phyloP scores from a whole-genome alignment of 1,284 basidiomycete genomes.

The Rhizoctonia solani region DNA sequence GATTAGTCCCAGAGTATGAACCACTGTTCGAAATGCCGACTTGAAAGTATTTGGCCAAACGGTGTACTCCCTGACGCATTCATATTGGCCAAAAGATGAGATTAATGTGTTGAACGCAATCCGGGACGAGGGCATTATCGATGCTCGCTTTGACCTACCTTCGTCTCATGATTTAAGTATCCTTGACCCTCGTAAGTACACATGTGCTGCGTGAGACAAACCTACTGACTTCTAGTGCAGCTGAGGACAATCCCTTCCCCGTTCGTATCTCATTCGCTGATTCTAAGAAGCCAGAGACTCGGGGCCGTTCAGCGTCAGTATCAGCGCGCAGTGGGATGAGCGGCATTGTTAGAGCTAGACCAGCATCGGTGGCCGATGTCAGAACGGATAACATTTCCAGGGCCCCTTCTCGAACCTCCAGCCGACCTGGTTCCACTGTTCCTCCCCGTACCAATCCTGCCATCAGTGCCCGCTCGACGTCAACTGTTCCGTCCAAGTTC shows the following conservation, averaged over 20 bases:
- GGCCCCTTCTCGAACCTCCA: slow-evolving; percentile 2
- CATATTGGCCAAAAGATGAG: slow-evolving; percentile 30
- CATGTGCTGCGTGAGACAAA: background rate
- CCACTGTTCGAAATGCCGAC: slow-evolving; percentile 62
- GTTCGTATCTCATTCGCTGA: background rate
- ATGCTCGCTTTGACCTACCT: slow-evolving; percentile 10
- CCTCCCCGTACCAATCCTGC: slow-evolving; percentile 3
- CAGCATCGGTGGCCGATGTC: slow-evolving; percentile 23
- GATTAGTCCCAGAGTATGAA: slow-evolving; percentile 52
- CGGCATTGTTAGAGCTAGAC: slow-evolving; percentile 7
- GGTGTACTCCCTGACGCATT: slow-evolving; percentile 46
- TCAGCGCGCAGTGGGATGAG: slow-evolving; percentile 2
- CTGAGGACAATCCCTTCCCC: slow-evolving; percentile 30
- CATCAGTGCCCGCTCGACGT: background rate
- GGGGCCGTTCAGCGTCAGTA: slow-evolving; percentile 9
- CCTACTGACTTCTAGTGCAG: background rate
- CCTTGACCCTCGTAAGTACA: slow-evolving; percentile 28
- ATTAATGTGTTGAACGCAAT: slow-evolving; percentile 15
- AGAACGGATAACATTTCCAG: slow-evolving; percentile 12
- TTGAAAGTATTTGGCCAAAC: slow-evolving; percentile 58
- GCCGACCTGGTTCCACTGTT: slow-evolving; percentile 4
- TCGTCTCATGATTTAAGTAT: slow-evolving; percentile 24
- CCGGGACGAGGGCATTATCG: slow-evolving; percentile 32
- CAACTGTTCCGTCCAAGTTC: background rate
- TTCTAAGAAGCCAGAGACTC: slow-evolving; percentile 8